Percentiles rank a stretch among this genome's conserved stretches.
These are phyloP conservation scores for Ceratocystis cubensis DNA, from an alignment of 2,329 filamentous ascomycete species.

Conservation along the genomic window DNA sequence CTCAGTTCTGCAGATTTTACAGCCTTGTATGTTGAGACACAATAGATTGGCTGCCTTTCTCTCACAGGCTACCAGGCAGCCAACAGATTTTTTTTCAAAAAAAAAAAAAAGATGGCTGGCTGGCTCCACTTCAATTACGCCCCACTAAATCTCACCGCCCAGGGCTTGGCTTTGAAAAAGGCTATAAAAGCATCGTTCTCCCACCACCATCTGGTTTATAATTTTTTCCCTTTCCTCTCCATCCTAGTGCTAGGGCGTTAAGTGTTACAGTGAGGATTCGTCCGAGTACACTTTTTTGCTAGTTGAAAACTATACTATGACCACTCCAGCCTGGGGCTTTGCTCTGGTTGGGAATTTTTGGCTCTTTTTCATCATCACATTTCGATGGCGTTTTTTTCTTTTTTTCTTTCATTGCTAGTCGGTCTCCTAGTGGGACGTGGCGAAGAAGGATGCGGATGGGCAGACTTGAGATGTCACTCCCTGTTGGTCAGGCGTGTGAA, in stretches of 20 bases:
- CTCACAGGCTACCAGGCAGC: background rate
- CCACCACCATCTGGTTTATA: slow-evolving; percentile 19
- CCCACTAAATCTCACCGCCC: slow-evolving; percentile 16
- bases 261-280: slow-evolving; percentile 69
- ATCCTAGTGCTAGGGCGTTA: slow-evolving; percentile 61
- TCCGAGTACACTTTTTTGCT: slow-evolving; percentile 65
- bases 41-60: too few relatives aligned
- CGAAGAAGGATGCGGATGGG: slow-evolving; percentile 31
- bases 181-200: slow-evolving; percentile 29
- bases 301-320: slow-evolving; percentile 75
- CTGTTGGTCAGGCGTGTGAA: too few relatives aligned
- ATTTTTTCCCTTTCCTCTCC: slow-evolving; percentile 37
- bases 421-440: slow-evolving; percentile 28
- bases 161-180: background rate
- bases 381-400: slow-evolving; percentile 22
- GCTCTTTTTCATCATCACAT: slow-evolving; percentile 29
- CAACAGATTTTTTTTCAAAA: background rate
- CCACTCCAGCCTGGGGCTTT: slow-evolving; percentile 51
- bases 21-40: too few relatives aligned
- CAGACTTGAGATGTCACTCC: too few relatives aligned
- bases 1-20: too few relatives aligned
- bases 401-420: slow-evolving; percentile 33
- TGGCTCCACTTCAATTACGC: background rate
- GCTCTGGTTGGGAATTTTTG: slow-evolving; percentile 64
- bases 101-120: background rate